Evolutionary conservation across 305 asterid genomes (phyloP).

Genomic region (Salvia sclarea): DNA sequence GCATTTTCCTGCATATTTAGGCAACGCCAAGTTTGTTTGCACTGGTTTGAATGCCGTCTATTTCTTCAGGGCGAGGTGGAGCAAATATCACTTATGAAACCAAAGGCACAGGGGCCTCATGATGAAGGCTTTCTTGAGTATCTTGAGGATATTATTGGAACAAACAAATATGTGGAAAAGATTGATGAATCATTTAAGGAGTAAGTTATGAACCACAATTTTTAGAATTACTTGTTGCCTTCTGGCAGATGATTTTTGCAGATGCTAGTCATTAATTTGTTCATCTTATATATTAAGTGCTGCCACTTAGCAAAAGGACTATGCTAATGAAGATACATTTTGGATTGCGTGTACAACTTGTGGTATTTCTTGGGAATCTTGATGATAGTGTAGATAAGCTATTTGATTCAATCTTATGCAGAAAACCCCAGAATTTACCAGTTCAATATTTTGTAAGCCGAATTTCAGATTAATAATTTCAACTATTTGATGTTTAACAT

Average conservation of each 20-base stretch:
- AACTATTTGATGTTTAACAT: slow-evolving; percentile 6
- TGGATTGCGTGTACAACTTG: neutral
- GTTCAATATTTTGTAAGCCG: neutral
- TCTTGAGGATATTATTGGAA: slow-evolving; percentile 97
- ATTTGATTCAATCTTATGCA: neutral
- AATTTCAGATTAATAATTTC: neutral
- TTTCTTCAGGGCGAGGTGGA: slow-evolving; percentile 95
- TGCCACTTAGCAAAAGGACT: slow-evolving; percentile 17
- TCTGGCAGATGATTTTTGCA: neutral
- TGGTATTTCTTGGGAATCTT: neutral
- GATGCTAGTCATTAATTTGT: neutral
- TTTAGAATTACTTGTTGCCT: neutral
- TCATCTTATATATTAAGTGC: slow-evolving; percentile 4
- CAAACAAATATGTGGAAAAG: slow-evolving; percentile 87
- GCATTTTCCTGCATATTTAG: neutral
- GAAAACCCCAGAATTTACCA: neutral
- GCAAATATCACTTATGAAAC: slow-evolving; percentile 97
- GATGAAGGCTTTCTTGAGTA: slow-evolving; percentile 98
- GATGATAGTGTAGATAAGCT: neutral
- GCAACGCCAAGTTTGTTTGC: slow-evolving; percentile 13
- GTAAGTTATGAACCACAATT: slow-evolving; percentile 48
- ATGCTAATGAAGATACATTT: slow-evolving; percentile 11
- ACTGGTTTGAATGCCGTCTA: slow-evolving; percentile 10
- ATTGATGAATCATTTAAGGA: slow-evolving; percentile 86
- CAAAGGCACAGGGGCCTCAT: slow-evolving; percentile 97